phyloP scores from a whole-genome alignment of 2,329 filamentous ascomycete species.

The Penicillium concentricum region DNA sequence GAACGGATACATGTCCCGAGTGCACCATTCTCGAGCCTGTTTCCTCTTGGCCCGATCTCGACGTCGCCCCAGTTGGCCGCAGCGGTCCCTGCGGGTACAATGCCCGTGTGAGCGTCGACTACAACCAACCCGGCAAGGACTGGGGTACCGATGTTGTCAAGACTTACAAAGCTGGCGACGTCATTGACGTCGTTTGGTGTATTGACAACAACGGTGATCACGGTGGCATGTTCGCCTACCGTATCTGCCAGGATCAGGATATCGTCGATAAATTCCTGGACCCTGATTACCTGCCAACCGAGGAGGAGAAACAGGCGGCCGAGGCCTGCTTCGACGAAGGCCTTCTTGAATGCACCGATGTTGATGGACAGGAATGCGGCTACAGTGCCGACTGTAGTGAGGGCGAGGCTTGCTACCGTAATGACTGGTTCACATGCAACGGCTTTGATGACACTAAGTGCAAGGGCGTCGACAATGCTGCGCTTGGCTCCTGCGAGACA shows the following conservation, averaged over 20 bases:
- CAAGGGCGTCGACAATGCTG: conserved; percentile 49
- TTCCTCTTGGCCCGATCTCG: conserved; percentile 50
- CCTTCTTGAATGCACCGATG: conserved; percentile 51
- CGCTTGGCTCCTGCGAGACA: conserved; percentile 50
- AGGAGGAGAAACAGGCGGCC: conserved; percentile 54
- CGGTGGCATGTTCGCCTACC: conserved; percentile 57
- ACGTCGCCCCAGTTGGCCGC: conserved; percentile 47
- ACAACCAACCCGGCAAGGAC: conserved; percentile 47
- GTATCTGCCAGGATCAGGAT: conserved; percentile 53
- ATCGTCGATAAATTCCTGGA: conserved; percentile 53
- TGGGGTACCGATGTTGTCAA: conserved; percentile 49
- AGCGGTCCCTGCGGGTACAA: conserved; percentile 57
- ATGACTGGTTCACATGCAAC: conserved; percentile 57
- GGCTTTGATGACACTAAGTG: conserved; percentile 26
- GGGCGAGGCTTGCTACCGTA: conserved; percentile 48
- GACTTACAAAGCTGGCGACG: conserved; percentile 49
- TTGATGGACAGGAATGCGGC: conserved; percentile 50
- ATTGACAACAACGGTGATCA: conserved; percentile 58
- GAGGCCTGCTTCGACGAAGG: conserved; percentile 55
- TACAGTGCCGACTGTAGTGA: conserved; percentile 50
- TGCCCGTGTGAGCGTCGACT: conserved; percentile 53
- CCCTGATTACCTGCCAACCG: conserved; percentile 49
- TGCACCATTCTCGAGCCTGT: conserved; percentile 58
- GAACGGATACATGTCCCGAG: conserved; percentile 54
- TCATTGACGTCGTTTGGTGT: conserved; percentile 55